A percentile compares a stretch with the other conserved stretches of the same genome.
Evolutionary conservation across 2,329 filamentous ascomycete species (phyloP).

Genomic region (Aspergillus transmontanensis): DNA sequence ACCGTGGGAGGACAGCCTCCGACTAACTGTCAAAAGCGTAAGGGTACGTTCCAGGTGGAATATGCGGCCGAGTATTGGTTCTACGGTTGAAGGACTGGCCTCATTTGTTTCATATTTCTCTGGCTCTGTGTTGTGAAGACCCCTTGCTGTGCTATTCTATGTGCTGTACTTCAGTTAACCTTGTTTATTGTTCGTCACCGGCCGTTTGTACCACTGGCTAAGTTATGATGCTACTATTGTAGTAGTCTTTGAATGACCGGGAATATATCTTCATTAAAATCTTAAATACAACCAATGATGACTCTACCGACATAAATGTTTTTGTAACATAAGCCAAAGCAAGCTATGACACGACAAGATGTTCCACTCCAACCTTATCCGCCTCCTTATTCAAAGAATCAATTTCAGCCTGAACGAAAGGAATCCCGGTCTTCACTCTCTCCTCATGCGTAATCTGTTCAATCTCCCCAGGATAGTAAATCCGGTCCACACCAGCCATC

Average conservation of each 20-base stretch:
- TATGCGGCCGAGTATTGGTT: conserved; percentile 50
- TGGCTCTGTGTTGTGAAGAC: neutral
- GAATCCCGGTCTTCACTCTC: conserved; percentile 48
- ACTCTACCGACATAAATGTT: neutral
- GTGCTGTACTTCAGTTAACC: neutral
- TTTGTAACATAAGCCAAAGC: neutral
- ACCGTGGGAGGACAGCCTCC: conserved; percentile 41
- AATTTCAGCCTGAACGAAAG: conserved; percentile 52
- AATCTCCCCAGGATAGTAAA: conserved; percentile 62
- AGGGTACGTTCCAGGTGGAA: conserved; percentile 34
- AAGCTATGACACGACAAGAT: neutral
- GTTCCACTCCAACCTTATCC: conserved; percentile 41
- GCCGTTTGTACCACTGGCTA: neutral
- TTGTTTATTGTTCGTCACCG: neutral
- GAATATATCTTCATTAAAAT: neutral
- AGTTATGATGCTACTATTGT: neutral
- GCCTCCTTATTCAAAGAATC: conserved; percentile 55
- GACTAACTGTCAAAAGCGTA: conserved; percentile 34
- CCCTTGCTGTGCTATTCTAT: neutral
- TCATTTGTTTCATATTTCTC: neutral
- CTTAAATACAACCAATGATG: neutral
- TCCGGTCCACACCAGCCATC: conserved; percentile 56
- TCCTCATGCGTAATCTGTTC: conserved; percentile 53
- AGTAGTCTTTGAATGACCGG: neutral
- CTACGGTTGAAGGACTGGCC: conserved; percentile 31